A percentile compares a stretch with the other conserved stretches of the same genome.
These are phyloP conservation scores for Ganoderma leucocontextum DNA, from an alignment of 1,284 basidiomycete genomes.

Conservation along the genomic window DNA sequence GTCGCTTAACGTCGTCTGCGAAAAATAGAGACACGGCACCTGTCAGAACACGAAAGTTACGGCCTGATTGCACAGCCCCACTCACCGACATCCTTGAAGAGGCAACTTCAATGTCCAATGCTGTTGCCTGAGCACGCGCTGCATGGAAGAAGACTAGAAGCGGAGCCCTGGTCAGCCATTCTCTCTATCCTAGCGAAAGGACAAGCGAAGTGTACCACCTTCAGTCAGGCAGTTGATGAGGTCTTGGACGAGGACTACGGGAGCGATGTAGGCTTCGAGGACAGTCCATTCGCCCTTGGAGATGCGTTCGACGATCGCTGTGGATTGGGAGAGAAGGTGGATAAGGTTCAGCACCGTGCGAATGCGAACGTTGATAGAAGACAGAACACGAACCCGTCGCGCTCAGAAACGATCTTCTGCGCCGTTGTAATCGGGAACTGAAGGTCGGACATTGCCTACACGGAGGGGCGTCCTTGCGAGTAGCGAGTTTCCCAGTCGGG, in stretches of 20 bases:
- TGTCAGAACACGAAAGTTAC: constrained; percentile 8
- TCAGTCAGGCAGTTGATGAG: constrained; percentile 84
- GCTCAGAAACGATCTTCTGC: constrained; percentile 32
- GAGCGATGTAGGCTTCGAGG: constrained; percentile 76
- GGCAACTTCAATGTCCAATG: constrained; percentile 73
- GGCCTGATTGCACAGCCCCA: constrained; percentile 5
- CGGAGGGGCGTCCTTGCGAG: constrained; percentile 44
- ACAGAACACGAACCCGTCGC: constrained; percentile 37
- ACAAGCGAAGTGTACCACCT: constrained; percentile 47
- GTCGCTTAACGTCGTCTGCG: constrained; percentile 63
- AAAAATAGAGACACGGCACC: constrained; percentile 8
- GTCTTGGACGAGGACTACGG: constrained; percentile 69
- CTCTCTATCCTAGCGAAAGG: not conserved
- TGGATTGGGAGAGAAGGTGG: not conserved
- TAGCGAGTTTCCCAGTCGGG: constrained; percentile 44
- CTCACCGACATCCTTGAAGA: constrained; percentile 75
- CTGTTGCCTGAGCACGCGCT: constrained; percentile 68
- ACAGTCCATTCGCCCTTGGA: constrained; percentile 77
- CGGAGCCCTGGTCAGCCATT: not conserved
- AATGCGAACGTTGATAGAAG: constrained; percentile 11
- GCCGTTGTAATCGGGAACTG: constrained; percentile 26
- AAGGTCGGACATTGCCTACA: constrained; percentile 29
- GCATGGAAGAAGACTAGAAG: constrained; percentile 71
- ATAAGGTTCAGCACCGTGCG: constrained; percentile 16
- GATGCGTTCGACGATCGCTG: constrained; percentile 72